Conservation (phyloP, 2,329 filamentous ascomycete species). For the Botrytis fragariae region DNA sequence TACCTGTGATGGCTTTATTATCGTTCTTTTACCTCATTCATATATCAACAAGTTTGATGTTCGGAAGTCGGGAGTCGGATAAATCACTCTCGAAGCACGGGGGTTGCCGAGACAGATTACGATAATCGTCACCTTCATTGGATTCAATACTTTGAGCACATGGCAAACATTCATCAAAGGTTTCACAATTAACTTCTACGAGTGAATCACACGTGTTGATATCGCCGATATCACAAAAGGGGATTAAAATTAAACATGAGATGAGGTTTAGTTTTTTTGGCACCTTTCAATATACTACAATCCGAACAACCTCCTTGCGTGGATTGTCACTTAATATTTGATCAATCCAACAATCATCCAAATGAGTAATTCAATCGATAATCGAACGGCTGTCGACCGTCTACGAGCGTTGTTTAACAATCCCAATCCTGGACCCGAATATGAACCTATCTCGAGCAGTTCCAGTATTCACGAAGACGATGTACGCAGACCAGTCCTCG, state of each 20-base stretch:
- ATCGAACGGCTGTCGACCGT: slow-evolving; percentile 28
- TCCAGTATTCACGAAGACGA: slow-evolving; percentile 20
- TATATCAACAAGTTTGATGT: not conserved
- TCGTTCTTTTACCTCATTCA: not conserved
- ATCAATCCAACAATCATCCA: not conserved
- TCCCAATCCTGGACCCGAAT: slow-evolving; percentile 28
- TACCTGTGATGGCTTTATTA: not conserved
- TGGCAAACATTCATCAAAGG: slow-evolving; percentile 21
- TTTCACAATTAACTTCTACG: slow-evolving; percentile 16
- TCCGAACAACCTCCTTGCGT: slow-evolving; percentile 17
- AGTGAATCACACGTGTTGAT: slow-evolving; percentile 18
- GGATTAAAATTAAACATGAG: not conserved
- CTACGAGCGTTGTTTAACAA: slow-evolving; percentile 31
- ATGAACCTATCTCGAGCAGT: slow-evolving; percentile 31
- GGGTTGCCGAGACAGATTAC: slow-evolving; percentile 14
- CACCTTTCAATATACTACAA: not conserved
- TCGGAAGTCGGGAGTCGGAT: not conserved
- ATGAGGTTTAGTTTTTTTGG: slow-evolving; percentile 1
- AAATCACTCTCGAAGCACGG: not conserved
- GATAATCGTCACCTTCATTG: not conserved
- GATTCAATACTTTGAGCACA: slow-evolving; percentile 16
- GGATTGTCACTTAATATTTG: not conserved
- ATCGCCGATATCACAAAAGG: slow-evolving; percentile 11
- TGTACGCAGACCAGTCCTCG: slow-evolving; percentile 22
- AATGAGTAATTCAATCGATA: slow-evolving; percentile 18